These are phyloP conservation scores for Cucumis cinereus DNA, from an alignment of 306 rosid genomes.

Conservation along the genomic window DNA sequence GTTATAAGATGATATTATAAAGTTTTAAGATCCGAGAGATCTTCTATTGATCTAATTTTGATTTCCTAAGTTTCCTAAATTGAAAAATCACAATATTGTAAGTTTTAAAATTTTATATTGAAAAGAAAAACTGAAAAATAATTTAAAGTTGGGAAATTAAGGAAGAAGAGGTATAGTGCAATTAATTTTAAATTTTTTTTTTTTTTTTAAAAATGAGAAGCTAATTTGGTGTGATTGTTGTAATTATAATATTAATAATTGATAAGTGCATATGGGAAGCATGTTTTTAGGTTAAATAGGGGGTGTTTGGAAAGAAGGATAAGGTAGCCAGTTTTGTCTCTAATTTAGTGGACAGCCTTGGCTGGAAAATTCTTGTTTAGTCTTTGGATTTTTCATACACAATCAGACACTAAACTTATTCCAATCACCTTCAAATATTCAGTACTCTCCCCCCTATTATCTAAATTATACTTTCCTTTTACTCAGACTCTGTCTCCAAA, in stretches of 20 bases:
- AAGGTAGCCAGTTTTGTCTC: background rate
- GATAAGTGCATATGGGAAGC: background rate
- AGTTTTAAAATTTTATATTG: background rate
- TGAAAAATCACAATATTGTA: too few relatives aligned
- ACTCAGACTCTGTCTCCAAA: background rate
- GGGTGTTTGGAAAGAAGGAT: conserved; percentile 3
- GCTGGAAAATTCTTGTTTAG: conserved; percentile 10
- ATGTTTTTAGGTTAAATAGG: conserved; percentile 2
- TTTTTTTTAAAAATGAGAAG: background rate
- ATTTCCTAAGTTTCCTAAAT: too few relatives aligned
- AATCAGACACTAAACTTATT: conserved; percentile 6
- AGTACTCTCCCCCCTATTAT: background rate
- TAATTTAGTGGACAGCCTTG: conserved; percentile 5
- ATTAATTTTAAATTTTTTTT: too few relatives aligned
- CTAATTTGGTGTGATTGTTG: background rate
- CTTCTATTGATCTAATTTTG: too few relatives aligned
- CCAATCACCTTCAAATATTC: background rate
- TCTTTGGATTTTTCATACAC: conserved; percentile 1
- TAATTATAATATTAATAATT: background rate
- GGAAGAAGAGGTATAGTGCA: background rate
- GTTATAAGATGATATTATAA: too few relatives aligned
- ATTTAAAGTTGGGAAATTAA: background rate
- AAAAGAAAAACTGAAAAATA: background rate
- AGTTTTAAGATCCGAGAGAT: too few relatives aligned
- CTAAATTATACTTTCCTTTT: background rate